phyloP scores from a whole-genome alignment of 352 stramenopile genomes.

The Globisporangium irregulare region DNA sequence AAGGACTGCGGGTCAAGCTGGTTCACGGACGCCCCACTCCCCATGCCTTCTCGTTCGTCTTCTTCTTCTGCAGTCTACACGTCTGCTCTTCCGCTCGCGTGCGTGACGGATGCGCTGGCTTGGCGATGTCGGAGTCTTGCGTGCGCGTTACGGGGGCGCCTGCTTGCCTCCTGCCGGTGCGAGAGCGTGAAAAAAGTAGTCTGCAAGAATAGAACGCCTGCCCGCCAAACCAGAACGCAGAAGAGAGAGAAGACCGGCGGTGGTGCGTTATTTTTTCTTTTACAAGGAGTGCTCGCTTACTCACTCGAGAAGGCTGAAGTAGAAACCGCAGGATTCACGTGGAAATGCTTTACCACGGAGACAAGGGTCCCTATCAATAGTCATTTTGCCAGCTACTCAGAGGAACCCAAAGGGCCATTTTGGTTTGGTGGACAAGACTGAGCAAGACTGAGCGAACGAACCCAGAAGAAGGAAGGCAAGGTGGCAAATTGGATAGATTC shows the following conservation, averaged over 20 bases:
- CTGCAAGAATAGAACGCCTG: slow-evolving; percentile 4
- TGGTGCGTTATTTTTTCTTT: background rate
- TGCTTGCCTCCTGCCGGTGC: background rate
- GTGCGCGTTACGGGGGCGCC: background rate
- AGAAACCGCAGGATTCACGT: background rate
- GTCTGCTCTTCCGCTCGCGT: background rate
- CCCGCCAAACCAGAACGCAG: background rate
- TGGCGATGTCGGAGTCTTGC: background rate
- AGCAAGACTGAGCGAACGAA: background rate
- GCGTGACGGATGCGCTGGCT: background rate
- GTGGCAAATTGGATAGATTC: background rate
- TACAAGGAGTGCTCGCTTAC: background rate
- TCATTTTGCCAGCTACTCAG: background rate
- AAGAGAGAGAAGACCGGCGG: no score
- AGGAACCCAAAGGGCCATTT: background rate
- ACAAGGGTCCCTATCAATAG: background rate
- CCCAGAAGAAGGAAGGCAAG: background rate
- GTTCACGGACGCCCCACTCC: slow-evolving; percentile 10
- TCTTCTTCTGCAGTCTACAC: background rate
- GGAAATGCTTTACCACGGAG: background rate
- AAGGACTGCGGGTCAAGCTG: slow-evolving; percentile 13
- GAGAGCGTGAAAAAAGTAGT: background rate
- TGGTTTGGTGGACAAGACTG: background rate
- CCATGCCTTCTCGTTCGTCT: background rate
- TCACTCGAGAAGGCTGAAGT: background rate